Base-by-base conservation (phyloP, 306 rosid species). In the Rosa persica region DNA sequence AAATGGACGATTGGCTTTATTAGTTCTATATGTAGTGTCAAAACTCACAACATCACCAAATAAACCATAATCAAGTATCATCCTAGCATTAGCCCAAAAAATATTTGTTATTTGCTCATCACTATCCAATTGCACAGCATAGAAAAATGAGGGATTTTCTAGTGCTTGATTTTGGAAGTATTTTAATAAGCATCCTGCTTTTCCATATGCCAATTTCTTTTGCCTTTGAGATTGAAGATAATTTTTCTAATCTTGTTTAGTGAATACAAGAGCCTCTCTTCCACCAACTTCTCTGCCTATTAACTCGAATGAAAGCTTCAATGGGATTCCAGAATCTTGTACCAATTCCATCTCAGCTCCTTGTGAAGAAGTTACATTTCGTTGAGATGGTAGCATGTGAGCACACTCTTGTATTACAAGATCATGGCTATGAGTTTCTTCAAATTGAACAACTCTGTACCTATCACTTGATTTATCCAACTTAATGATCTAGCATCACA, bases 21-120 rank as follows among this genome's bases (percentile, higher is more conserved):
- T 70, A 12, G 36, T 12, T 23, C 13, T 70, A 4, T 70, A 70
- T 4, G 74, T 70, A 8, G 40, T 23, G 12, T 70, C 58, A 70
- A 70, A 46, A 11, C 57, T 23, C 12, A 42, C 74, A 22, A 46
- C 40, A 70, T 70, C 74, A n/a, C 57, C 58, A 23, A 70, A 70
- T 15, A 22, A 38, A 6, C 58, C 55, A 46, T 70, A 43, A 17
- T 70, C 55, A 46, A 70, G 40, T 2, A 44, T 70, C 58, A 46
- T 43, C 27, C 19, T 23, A 25, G 40, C 74, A 70, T 44, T 42
- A 15, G 38, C n/a, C 40, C 58, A 70, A 70, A 70, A 70, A 0
- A 23, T 44, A 6, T 70, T n/a, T n/a, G 57, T 46, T 43, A 70
- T 12, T 6, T 46, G 38, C 22, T 70, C 58, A 0, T 46, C 40